Conservation (phyloP, 345 rosid genomes). For the Eutrema yunnanense region DNA sequence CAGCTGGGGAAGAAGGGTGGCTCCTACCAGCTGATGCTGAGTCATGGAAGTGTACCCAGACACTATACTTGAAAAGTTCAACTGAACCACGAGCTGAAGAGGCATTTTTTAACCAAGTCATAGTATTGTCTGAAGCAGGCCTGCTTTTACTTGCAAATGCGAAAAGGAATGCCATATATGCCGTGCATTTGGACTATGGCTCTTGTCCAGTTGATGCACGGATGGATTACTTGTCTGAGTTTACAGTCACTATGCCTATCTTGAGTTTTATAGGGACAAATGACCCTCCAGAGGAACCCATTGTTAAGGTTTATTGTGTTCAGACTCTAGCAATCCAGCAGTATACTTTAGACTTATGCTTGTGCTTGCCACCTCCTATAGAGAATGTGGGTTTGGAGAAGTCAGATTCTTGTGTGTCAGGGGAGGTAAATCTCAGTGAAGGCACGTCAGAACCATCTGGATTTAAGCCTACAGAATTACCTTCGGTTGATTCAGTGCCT, state of each 20-base stretch:
- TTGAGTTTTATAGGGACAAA: slow-evolving; percentile 79
- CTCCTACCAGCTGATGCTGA: slow-evolving; percentile 57
- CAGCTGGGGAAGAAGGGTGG: slow-evolving; percentile 77
- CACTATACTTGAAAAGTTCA: slow-evolving; percentile 68
- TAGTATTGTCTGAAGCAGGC: slow-evolving; percentile 63
- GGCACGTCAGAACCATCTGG: slow-evolving; percentile 39
- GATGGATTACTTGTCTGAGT: slow-evolving; percentile 83
- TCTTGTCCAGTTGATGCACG: slow-evolving; percentile 58
- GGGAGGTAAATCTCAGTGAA: slow-evolving; percentile 35
- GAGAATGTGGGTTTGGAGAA: slow-evolving; percentile 52
- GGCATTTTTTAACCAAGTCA: slow-evolving; percentile 82
- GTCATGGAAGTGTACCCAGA: slow-evolving; percentile 75
- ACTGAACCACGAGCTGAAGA: slow-evolving; percentile 49
- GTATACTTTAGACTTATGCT: slow-evolving; percentile 74
- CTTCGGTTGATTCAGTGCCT: slow-evolving; percentile 33
- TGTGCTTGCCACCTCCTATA: slow-evolving; percentile 66
- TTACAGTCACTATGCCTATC: slow-evolving; percentile 88
- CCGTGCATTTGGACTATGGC: slow-evolving; percentile 76
- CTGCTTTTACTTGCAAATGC: slow-evolving; percentile 82
- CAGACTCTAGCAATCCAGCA: slow-evolving; percentile 94
- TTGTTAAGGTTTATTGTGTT: slow-evolving; percentile 78
- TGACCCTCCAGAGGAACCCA: slow-evolving; percentile 51
- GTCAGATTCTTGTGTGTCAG: slow-evolving; percentile 42
- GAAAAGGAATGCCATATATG: slow-evolving; percentile 79
- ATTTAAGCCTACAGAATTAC: slow-evolving; percentile 34